Evolutionary conservation across 805 yeast species (phyloP), one percentile per base, ranked within the genome.

Genomic region (Metschnikowia dekortorum): DNA sequence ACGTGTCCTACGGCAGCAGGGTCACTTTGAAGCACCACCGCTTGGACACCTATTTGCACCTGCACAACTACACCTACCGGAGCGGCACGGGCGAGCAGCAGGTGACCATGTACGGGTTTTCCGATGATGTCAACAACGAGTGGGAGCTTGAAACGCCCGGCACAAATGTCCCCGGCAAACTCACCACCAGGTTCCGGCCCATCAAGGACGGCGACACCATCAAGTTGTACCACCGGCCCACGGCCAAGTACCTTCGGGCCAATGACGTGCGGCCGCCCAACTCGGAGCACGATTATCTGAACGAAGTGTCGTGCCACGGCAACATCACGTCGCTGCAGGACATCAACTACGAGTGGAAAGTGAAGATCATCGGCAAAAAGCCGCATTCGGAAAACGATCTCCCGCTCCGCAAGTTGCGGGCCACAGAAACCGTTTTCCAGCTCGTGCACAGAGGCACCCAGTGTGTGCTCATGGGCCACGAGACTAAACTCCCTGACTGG

Each of bases 281-380:
- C 29, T 80, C 92, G 8, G 96, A 89, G 62, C 94, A 89, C 61
- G 98, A 94, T 50, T 91, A 92, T 67, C 85, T 90, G 62, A 80
- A 78, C 55, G 96, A 90, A 66, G 96, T 90, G 1, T 79, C 88
- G 29, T 82, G 89, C 55, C 72, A 82, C 50, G 94, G 92, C 4
- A 80, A 79, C 65, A 66, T 74, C 6, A 53, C 52, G 6, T 80
- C 82, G 1, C 69, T 70, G 2, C 94, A 89, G 14, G 87, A 87
- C 56, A 73, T 77, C 39, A 82, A 82, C 62, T 90, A 87, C 64
- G 79, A 80, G 54, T 90, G 89, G 78, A 79, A 79, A 49, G 68
- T 92, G 18, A 75, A 79, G 59, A 76, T 84, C 35, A 36, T 69
- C 8, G 48, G 48, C 29, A 64, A 55, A 44, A 67, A 70, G 48